Conservation (phyloP, 2,329 filamentous ascomycete species). For the Epichloe sibirici region DNA sequence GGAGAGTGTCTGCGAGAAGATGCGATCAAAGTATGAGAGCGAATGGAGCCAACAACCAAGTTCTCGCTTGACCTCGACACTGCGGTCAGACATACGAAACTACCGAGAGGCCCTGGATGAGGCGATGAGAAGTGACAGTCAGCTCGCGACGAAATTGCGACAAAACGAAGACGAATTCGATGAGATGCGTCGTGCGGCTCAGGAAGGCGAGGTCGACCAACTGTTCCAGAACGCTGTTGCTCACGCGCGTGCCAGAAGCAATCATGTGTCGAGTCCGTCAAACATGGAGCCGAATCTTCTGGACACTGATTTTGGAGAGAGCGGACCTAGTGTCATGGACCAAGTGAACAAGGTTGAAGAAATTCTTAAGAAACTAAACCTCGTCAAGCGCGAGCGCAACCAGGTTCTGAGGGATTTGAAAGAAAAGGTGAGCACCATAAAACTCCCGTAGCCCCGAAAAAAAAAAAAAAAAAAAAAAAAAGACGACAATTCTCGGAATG, state of each 20-base stretch:
- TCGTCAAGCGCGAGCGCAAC: slow-evolving; percentile 82
- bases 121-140: slow-evolving; percentile 72
- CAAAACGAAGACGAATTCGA: slow-evolving; percentile 85
- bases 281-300: slow-evolving; percentile 63
- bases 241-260: slow-evolving; percentile 57
- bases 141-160: slow-evolving; percentile 70
- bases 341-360: slow-evolving; percentile 86
- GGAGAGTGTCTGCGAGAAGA: slow-evolving; percentile 96
- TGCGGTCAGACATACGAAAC: slow-evolving; percentile 75
- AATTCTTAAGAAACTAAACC: slow-evolving; percentile 76
- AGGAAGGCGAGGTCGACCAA: slow-evolving; percentile 74
- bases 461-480: neutral
- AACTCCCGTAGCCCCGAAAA: no score
- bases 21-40: slow-evolving; percentile 90
- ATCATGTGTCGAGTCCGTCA: slow-evolving; percentile 48
- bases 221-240: slow-evolving; percentile 80
- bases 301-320: slow-evolving; percentile 85
- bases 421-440: slow-evolving; percentile 63
- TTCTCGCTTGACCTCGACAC: slow-evolving; percentile 72
- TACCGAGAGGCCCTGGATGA: slow-evolving; percentile 86
- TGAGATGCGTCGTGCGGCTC: slow-evolving; percentile 84
- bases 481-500: neutral
- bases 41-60: slow-evolving; percentile 98
- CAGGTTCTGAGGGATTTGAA: slow-evolving; percentile 95
- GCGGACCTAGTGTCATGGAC: slow-evolving; percentile 66